Evolutionary conservation across 2,329 filamentous ascomycete genomes (phyloP).

Genomic region (Trichoderma koningii): DNA sequence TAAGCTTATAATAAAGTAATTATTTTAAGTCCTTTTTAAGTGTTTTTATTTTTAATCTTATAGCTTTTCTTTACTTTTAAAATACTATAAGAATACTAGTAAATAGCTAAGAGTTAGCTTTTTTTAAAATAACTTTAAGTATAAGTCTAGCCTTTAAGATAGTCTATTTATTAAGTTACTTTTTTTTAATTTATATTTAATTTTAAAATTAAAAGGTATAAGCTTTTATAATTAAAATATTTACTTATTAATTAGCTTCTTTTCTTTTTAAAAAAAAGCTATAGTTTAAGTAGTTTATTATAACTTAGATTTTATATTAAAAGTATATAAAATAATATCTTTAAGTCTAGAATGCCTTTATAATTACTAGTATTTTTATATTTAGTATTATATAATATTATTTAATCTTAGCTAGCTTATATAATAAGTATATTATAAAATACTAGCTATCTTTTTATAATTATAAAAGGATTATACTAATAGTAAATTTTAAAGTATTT

Average conservation of each 20-base stretch:
- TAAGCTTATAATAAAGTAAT: neutral
- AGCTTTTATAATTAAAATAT: constrained; percentile 1
- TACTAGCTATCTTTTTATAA: neutral
- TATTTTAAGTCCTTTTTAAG: neutral
- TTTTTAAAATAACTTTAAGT: constrained; percentile 2
- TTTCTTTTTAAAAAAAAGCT: neutral
- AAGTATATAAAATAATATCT: neutral
- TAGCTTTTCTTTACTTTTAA: neutral
- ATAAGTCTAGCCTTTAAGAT: neutral
- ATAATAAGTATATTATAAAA: neutral
- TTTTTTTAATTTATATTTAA: constrained; percentile 9
- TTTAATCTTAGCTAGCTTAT: neutral
- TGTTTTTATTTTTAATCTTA: neutral
- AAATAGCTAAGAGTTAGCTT: neutral
- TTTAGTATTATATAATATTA: neutral
- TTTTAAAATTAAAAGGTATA: constrained; percentile 3
- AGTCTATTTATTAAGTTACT: constrained; percentile 4
- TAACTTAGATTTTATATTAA: neutral
- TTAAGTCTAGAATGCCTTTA: neutral
- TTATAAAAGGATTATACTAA: constrained; percentile 5
- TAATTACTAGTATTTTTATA: neutral
- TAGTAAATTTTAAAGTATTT: too few relatives aligned
- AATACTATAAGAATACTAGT: neutral
- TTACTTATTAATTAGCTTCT: constrained; percentile 2
- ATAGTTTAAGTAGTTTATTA: constrained; percentile 16